Base-by-base conservation (phyloP, 2,329 filamentous ascomycete species). In the Ophiostoma himal-ulmi region DNA sequence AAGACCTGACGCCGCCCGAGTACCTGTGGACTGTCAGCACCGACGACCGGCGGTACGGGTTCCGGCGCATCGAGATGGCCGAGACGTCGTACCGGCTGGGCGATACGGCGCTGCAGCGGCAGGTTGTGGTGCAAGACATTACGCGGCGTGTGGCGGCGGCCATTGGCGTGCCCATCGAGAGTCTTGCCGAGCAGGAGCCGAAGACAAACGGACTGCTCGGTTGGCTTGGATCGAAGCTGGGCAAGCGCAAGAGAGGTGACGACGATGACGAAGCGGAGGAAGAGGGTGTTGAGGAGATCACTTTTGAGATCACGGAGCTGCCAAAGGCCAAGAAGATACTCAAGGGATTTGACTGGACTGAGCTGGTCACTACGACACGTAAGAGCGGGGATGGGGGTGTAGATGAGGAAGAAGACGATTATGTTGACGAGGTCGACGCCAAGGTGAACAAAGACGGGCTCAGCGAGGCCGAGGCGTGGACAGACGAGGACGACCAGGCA, bases 71-170 rank as follows among this genome's bases (percentile, higher is more conserved):
- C 74, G 8, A 72, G 70, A 36, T 78, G 75, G 67, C 72, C 76
- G 3, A 72, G 72, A 0, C 78, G 10, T 39, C 76, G 11, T 81
- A 78, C 71, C 76, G 76, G 3, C 76, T 79, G 68, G 81, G 80
- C 3, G 81, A 82, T 41, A 81, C 80, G 14, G 74, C 76, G 39
- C 72, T 77, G 70, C 79, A 82, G 75, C 75, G 77, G 69, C 74
- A 74, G 73, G 70, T 68, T 37, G 57, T 79, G 5, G 68, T 75
- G 70, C 70, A 73, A 6, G 44, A 72, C 1, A 70, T 78, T 34
- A 75, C 73, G 8, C 68, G 72, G 2, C 72, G 71, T 57, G 74
- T 76, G 20, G 72, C 73, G 5, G 39, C 39, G 3, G 64, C 36
- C 0, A 22, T 69, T 4, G 70, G 68, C 14, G 5, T 68, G 4